These are phyloP conservation scores for Xerocomellus dryophilus DNA, from an alignment of 768 basidiomycete species.

Conservation along the genomic window DNA sequence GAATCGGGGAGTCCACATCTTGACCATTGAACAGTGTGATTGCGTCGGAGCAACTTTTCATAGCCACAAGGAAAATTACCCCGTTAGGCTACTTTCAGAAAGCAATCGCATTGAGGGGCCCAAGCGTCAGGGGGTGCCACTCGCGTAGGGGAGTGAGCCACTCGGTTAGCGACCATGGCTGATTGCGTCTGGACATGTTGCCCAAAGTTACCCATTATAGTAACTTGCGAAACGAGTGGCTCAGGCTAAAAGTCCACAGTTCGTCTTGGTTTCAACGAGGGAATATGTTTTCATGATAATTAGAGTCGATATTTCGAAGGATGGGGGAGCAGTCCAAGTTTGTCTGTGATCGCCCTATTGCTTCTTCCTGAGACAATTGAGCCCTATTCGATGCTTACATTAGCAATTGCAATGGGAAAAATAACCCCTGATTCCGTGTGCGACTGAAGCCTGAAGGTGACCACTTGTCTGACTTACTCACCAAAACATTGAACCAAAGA, in stretches of 20 bases:
- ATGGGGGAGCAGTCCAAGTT: not conserved
- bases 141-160: slow-evolving; percentile 12
- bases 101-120: slow-evolving; percentile 19
- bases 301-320: not conserved
- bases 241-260: not conserved
- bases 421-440: too few relatives aligned
- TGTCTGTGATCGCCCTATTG: not conserved
- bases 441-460: too few relatives aligned
- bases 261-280: not conserved
- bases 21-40: slow-evolving; percentile 20
- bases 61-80: slow-evolving; percentile 22
- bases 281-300: not conserved
- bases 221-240: slow-evolving; percentile 7
- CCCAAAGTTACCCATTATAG: slow-evolving; percentile 10
- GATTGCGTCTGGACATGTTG: slow-evolving; percentile 26
- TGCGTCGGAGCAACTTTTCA: slow-evolving; percentile 24
- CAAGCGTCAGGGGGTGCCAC: slow-evolving; percentile 19
- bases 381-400: slow-evolving; percentile 1
- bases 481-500: too few relatives aligned
- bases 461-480: too few relatives aligned
- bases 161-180: slow-evolving; percentile 18
- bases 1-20: slow-evolving; percentile 2
- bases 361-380: slow-evolving; percentile 6
- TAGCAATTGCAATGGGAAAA: not conserved
- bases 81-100: slow-evolving; percentile 12